These are phyloP conservation scores for Cordyceps pruinosa DNA, from an alignment of 2,329 filamentous ascomycete species.

Conservation along the genomic window DNA sequence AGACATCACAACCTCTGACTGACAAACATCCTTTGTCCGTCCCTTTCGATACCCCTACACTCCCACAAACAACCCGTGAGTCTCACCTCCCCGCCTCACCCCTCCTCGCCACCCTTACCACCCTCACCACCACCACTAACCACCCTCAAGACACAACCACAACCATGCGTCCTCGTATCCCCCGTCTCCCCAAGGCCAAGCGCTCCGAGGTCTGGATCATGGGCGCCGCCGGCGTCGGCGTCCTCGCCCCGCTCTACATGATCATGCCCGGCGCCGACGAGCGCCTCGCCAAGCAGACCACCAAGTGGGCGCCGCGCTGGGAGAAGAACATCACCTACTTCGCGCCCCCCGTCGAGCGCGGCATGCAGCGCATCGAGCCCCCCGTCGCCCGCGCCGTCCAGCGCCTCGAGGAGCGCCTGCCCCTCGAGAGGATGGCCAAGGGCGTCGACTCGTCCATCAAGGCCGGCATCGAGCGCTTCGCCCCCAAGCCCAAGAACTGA, in stretches of 20 bases:
- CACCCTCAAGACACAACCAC: constrained; percentile 12
- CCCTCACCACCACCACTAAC: neutral
- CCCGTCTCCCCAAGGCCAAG: constrained; percentile 43
- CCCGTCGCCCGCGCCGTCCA: constrained; percentile 39
- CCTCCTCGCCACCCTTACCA: neutral
- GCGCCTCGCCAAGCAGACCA: constrained; percentile 45
- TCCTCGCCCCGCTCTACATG: constrained; percentile 51
- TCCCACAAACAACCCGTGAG: neutral
- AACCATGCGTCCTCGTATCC: constrained; percentile 41
- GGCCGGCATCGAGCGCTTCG: constrained; percentile 35
- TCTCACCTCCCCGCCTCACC: neutral
- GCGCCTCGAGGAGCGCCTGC: constrained; percentile 39
- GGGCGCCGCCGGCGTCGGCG: constrained; percentile 45
- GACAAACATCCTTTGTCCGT: neutral
- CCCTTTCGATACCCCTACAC: neutral
- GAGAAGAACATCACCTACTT: constrained; percentile 51
- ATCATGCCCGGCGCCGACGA: constrained; percentile 51
- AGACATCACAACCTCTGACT: neutral
- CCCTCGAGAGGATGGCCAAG: constrained; percentile 44
- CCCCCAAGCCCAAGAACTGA: constrained; percentile 19
- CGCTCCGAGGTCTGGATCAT: constrained; percentile 45
- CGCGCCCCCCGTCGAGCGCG: constrained; percentile 38
- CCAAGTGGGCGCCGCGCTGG: constrained; percentile 54
- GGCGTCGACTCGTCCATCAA: constrained; percentile 41
- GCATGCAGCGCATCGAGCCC: constrained; percentile 43